Percentiles rank a stretch among this genome's conserved stretches.
Conservation (phyloP, 345 rosid species). For the Boechera divaricarpa region DNA sequence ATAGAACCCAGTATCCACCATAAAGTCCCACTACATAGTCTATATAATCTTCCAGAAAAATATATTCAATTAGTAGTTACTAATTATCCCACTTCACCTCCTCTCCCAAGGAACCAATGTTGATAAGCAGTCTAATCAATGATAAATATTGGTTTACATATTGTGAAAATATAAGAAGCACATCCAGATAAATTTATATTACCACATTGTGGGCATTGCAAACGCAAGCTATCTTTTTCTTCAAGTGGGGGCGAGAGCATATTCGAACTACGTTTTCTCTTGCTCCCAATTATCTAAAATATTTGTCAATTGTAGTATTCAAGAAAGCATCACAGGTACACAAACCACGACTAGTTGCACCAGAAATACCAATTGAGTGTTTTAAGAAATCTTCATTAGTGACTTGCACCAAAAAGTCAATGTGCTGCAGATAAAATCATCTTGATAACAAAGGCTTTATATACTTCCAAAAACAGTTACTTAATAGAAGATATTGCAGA, state of each 20-base stretch:
- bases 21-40: background rate
- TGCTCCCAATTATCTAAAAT: slow-evolving; percentile 65
- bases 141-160: background rate
- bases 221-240: slow-evolving; percentile 51
- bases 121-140: background rate
- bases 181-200: slow-evolving; percentile 38
- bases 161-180: slow-evolving; percentile 8
- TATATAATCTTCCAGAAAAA: background rate
- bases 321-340: background rate
- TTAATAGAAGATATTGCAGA: slow-evolving; percentile 2
- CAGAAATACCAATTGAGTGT: background rate
- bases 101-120: background rate
- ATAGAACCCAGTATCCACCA: background rate
- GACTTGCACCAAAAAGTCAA: slow-evolving; percentile 12
- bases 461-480: background rate
- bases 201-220: slow-evolving; percentile 89
- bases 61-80: background rate
- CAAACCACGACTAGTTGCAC: slow-evolving; percentile 12
- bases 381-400: slow-evolving; percentile 3
- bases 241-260: slow-evolving; percentile 44
- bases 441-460: background rate
- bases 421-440: background rate
- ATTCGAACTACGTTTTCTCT: slow-evolving; percentile 55
- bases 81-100: background rate
- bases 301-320: slow-evolving; percentile 24